phyloP scores from a whole-genome alignment of 768 basidiomycete species.

The Tulasnella sp. region DNA sequence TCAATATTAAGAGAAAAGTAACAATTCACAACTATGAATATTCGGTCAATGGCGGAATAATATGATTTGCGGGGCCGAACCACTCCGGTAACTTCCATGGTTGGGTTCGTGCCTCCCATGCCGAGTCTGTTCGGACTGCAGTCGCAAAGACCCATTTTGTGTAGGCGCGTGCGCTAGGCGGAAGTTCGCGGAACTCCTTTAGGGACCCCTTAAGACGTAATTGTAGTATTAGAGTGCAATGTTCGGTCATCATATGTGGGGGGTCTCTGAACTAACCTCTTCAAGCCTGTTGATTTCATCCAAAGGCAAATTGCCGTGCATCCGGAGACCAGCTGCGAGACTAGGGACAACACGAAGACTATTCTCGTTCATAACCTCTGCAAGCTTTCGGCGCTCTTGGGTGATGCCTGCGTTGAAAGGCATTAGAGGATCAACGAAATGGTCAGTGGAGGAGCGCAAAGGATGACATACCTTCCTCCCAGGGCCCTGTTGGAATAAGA shows the following conservation, averaged over 20 bases:
- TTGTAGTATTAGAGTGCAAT: not conserved
- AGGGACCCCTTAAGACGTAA: not conserved
- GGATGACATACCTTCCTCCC: not conserved
- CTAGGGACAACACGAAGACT: not conserved
- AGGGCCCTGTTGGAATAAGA: not conserved
- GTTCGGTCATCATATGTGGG: not conserved
- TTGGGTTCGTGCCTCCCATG: not conserved
- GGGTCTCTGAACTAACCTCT: not conserved
- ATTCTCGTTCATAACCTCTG: not conserved
- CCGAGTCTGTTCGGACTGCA: not conserved
- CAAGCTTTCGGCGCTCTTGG: not conserved
- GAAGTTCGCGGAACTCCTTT: not conserved
- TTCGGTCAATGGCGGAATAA: not conserved
- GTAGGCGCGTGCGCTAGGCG: not conserved
- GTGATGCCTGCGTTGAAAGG: not conserved
- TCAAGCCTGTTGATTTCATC: not conserved
- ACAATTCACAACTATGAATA: not conserved
- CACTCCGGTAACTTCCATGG: not conserved
- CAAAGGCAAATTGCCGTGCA: not conserved
- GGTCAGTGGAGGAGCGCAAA: not conserved
- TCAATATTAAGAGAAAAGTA: too few relatives aligned
- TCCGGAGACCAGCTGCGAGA: not conserved
- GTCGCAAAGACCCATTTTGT: not conserved
- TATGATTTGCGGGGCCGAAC: not conserved
- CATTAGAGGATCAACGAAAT: not conserved